Conservation (phyloP, 306 rosid genomes). For the Sicyos baderoa region DNA sequence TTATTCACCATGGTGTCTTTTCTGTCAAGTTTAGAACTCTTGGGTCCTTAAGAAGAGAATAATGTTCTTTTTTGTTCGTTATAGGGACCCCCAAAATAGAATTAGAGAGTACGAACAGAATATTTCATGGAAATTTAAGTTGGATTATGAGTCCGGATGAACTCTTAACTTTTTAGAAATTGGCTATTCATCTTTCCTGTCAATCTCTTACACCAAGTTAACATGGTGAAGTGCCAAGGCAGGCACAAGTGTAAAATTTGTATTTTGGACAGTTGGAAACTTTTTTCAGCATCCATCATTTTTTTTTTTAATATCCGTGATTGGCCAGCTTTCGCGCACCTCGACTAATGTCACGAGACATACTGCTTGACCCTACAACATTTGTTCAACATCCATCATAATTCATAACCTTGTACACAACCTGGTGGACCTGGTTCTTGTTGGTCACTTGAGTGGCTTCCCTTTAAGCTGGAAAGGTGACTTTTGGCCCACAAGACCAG, state of each 20-base stretch:
- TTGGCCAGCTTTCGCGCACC: no score
- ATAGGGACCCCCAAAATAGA: background rate
- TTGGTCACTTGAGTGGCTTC: conserved; percentile 14
- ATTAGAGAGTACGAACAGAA: background rate
- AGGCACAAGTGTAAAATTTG: background rate
- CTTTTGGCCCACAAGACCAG: conserved; percentile 11
- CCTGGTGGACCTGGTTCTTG: conserved; percentile 9
- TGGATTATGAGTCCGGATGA: no score
- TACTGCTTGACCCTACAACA: no score
- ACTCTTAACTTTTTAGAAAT: background rate
- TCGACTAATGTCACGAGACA: no score
- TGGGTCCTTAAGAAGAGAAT: conserved; percentile 8
- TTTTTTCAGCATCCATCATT: background rate
- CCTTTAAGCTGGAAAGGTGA: background rate
- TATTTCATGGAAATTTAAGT: background rate
- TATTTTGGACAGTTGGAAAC: background rate
- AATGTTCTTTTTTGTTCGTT: background rate
- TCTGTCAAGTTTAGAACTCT: background rate
- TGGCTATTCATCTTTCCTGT: background rate
- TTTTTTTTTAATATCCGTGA: no score
- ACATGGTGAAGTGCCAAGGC: background rate
- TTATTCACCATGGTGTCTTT: background rate
- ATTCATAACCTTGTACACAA: background rate
- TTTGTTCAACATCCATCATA: background rate
- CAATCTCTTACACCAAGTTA: background rate